Evolutionary conservation across 106 monocot species (phyloP), one percentile per base, ranked within the genome.

Genomic region (Phalaenopsis aphrodite): DNA sequence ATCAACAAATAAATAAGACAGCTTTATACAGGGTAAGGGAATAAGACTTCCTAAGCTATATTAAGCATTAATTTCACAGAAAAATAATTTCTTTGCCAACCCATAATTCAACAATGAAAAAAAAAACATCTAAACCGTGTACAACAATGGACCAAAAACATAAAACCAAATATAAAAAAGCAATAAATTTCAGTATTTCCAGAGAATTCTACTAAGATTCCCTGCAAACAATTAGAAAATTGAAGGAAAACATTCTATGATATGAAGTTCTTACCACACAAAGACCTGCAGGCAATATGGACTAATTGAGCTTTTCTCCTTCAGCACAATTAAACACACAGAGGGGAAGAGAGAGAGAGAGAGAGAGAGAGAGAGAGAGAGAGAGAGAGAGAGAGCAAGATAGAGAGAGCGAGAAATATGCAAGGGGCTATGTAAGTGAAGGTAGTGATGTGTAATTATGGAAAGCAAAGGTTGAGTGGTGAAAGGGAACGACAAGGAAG

Each of bases 381-480:
- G 30, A 30, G 30, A 30, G 30, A 30, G 30, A 30, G 30, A 30
- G 30, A 30, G 30, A 30, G 30, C 30, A 0, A 30, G 30, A 30
- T 30, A 30, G 30, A 30, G 30, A 30, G 30, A 30, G 30, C 30
- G 30, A 4, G n/a, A n/a, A 61, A 61, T 61, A 61, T 61, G 61
- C 4, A 0, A 21, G 61, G 61, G 61, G 21, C 19, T 61, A 61
- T 61, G 61, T 61, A 61, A 61, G 61, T 61, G 61, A 61, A 61
- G n/a, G 61, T 61, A 61, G 61, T 61, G 61, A 61, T 61, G 61
- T 61, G 5, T 61, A 61, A 61, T 61, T 61, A 61, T 61, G 61
- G 61, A 61, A 61, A 61, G 61, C 61, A 61, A 21, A 21, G 61
- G n/a, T 61, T 61, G 61, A 21, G 61, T 61, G 61, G 61, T 61